phyloP scores from a whole-genome alignment of 192 early-diverging fungal genomes.

The Linnemannia schmuckeri region DNA sequence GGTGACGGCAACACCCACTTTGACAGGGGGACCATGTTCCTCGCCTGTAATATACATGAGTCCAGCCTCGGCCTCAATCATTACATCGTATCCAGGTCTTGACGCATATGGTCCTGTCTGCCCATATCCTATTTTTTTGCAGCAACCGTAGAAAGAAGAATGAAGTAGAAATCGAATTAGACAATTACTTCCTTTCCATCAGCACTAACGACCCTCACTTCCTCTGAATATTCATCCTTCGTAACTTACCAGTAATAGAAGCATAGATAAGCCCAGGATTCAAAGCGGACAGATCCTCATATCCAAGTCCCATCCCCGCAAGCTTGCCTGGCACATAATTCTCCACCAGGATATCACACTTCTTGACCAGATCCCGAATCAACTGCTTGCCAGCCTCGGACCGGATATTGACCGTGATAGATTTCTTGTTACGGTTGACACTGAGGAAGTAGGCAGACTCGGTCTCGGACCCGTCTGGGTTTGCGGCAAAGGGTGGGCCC shows the following conservation, averaged over 20 bases:
- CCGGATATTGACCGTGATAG: slow-evolving; percentile 91
- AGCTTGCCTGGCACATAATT: slow-evolving; percentile 94
- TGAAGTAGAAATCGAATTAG: not conserved
- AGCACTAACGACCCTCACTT: not conserved
- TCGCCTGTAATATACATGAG: slow-evolving; percentile 98
- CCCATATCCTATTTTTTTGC: slow-evolving; percentile 77
- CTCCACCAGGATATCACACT: slow-evolving; percentile 89
- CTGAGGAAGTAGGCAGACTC: slow-evolving; percentile 94
- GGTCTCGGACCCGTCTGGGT: slow-evolving; percentile 53
- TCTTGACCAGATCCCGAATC: slow-evolving; percentile 73
- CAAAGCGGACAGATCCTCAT: slow-evolving; percentile 70
- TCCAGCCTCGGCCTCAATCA: slow-evolving; percentile 91
- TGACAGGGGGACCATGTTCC: slow-evolving; percentile 84
- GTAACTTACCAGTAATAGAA: slow-evolving; percentile 74
- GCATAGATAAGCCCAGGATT: slow-evolving; percentile 92
- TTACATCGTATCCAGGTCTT: slow-evolving; percentile 92
- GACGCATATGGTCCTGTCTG: slow-evolving; percentile 85
- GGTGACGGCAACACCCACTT: slow-evolving; percentile 97
- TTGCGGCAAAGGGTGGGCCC: slow-evolving; percentile 78
- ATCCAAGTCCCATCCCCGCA: slow-evolving; percentile 80
- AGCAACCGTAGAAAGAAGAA: not conserved
- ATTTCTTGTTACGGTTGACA: slow-evolving; percentile 94
- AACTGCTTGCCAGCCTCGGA: slow-evolving; percentile 70
- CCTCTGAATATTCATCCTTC: not conserved
- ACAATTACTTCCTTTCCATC: not conserved